Evolutionary conservation across 2,329 filamentous ascomycete genomes (phyloP).

Genomic region (Fusarium euwallaceae): DNA sequence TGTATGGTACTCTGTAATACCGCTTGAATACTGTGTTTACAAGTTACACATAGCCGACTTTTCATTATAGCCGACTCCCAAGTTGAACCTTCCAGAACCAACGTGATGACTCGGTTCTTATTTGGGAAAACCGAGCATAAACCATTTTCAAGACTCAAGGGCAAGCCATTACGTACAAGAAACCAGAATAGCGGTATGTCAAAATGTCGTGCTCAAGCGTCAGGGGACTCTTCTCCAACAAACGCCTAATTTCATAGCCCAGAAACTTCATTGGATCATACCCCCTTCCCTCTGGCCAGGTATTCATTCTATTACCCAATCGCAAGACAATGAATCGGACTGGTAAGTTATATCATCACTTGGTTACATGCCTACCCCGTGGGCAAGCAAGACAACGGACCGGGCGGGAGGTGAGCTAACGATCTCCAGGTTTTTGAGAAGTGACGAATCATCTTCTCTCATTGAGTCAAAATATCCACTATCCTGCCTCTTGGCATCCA

Average conservation of each 20-base stretch:
- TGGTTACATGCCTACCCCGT: neutral
- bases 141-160: neutral
- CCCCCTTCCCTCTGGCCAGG: neutral
- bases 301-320: constrained; percentile 6
- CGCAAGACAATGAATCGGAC: neutral
- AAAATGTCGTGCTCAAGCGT: neutral
- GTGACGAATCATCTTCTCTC: neutral
- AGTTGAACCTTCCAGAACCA: neutral
- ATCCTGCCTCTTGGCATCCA: neutral
- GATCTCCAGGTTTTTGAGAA: neutral
- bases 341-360: neutral
- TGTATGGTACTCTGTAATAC: neutral
- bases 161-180: neutral
- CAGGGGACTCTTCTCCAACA: neutral
- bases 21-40: neutral
- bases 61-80: neutral
- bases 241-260: neutral
- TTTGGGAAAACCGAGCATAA: neutral
- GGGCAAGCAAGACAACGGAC: neutral
- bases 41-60: neutral
- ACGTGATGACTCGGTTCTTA: neutral
- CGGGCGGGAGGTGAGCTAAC: neutral
- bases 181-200: neutral
- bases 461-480: neutral
- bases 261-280: neutral